Base-by-base conservation (phyloP, 495 filamentous ascomycete species). In the Thermothielavioides terrestris region DNA sequence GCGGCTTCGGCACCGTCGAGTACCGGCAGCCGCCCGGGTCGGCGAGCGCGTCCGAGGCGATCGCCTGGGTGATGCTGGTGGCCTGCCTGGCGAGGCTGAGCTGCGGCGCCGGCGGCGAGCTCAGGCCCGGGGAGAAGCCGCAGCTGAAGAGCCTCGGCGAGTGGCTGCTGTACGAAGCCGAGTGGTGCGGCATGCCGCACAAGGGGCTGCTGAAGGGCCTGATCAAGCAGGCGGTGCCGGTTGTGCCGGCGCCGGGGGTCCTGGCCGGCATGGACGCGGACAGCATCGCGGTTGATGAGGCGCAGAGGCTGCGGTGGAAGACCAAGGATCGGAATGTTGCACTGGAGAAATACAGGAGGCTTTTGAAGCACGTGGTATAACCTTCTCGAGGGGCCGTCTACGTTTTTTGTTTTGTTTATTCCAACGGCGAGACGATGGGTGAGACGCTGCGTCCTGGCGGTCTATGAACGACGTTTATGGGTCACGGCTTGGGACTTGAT, bases 141-240 rank as follows among this genome's bases (percentile, higher is more conserved):
- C 36, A 45, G 34, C 27, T 63, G 3, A 45, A 55, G 40, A 56
- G 62, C 8, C 57, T 70, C 8, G 58, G 56, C 7, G 65, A 63
- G 42, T 68, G 61, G 58, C 49, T 71, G 39, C 31, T 59, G 20
- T 67, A 68, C 17, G 67, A 72, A 32, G 59, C 67, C 14, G 34
- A 50, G 23, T 38, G 39, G 25, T 42, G 39, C 31, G 10, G 25
- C 0, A 36, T 63, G n/a, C 52, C 53, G 8, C 34, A 52, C 30
- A 43, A 47, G 38, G 41, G 34, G 12, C 41, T 52, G 15, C 25
- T 63, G 2, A 39, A 40, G 43, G 35, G 51, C 15, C 10, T 63
- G 42, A 36, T 65, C 9, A 35, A 28, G 12, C 46, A 57, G 31
- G 60, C 59, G n/a, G 50, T 41, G 11, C 46, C 46, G 1, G 31